These are phyloP conservation scores for Pichia rugopelliculosa DNA, from an alignment of 805 yeast species.

Conservation along the genomic window DNA sequence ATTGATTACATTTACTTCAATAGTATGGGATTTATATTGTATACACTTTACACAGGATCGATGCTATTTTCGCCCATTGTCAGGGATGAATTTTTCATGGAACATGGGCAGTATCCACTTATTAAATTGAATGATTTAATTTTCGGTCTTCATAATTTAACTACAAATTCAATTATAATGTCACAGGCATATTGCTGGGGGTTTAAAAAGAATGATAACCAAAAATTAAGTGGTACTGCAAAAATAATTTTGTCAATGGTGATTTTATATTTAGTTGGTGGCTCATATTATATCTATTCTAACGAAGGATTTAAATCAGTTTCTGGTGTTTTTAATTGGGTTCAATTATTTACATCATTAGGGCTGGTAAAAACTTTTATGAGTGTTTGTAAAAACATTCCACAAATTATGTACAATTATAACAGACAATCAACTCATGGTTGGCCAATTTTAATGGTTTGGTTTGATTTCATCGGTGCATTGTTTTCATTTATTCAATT, in stretches of 20 bases:
- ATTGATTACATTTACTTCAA: slow-evolving; percentile 30
- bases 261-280: slow-evolving; percentile 9
- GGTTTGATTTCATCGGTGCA: slow-evolving; percentile 28
- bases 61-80: slow-evolving; percentile 19
- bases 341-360: slow-evolving; percentile 26
- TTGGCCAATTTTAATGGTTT: slow-evolving; percentile 32
- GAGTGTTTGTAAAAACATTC: slow-evolving; percentile 31
- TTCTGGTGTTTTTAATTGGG: slow-evolving; percentile 22
- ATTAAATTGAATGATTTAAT: slow-evolving; percentile 27
- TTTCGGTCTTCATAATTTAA: slow-evolving; percentile 26
- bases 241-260: slow-evolving; percentile 16
- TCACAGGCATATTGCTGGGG: slow-evolving; percentile 30
- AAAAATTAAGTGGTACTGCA: slow-evolving; percentile 19
- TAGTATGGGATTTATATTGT: slow-evolving; percentile 27
- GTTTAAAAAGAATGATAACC: slow-evolving; percentile 28
- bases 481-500: slow-evolving; percentile 25
- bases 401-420: slow-evolving; percentile 28
- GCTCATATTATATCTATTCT: slow-evolving; percentile 12
- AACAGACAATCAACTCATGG: slow-evolving; percentile 31
- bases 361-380: slow-evolving; percentile 28
- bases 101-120: slow-evolving; percentile 24
- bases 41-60: slow-evolving; percentile 24
- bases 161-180: slow-evolving; percentile 22
- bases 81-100: slow-evolving; percentile 24
- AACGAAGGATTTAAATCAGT: slow-evolving; percentile 8